A percentile compares a stretch with the other conserved stretches of the same genome.
Conservation (phyloP, 2,329 filamentous ascomycete species). For the Penicillium sp. region DNA sequence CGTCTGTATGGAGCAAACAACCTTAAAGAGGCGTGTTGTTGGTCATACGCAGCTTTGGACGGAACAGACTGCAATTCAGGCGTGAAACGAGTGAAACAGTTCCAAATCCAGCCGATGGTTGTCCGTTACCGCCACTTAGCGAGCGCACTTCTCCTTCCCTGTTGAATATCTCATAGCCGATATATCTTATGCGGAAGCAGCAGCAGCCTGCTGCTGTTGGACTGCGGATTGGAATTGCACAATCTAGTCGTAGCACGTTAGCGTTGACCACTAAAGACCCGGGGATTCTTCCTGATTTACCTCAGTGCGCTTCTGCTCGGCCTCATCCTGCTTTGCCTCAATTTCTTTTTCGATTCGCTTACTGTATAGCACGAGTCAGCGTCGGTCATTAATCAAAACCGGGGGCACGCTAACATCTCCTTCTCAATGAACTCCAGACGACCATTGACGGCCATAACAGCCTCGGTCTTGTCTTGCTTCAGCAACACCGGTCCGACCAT, state of each 20-base stretch:
- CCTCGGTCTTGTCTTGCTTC: slow-evolving; percentile 92
- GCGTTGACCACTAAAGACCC: neutral
- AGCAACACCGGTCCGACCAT: slow-evolving; percentile 87
- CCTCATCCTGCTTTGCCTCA: slow-evolving; percentile 62
- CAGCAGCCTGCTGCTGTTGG: slow-evolving; percentile 37
- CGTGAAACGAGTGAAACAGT: neutral
- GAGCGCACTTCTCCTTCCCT: neutral
- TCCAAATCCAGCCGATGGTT: neutral
- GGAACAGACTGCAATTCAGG: neutral
- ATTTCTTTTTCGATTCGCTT: slow-evolving; percentile 68
- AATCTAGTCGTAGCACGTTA: slow-evolving; percentile 31
- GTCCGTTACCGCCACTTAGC: neutral
- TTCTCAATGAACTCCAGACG: slow-evolving; percentile 89
- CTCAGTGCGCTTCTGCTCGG: slow-evolving; percentile 65
- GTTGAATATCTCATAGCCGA: neutral
- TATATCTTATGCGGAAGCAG: slow-evolving; percentile 32
- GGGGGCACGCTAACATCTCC: slow-evolving; percentile 69
- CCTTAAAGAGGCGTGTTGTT: neutral
- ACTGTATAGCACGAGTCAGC: slow-evolving; percentile 40
- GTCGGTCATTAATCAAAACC: neutral
- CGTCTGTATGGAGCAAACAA: neutral
- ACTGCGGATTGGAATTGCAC: slow-evolving; percentile 41
- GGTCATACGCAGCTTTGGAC: neutral
- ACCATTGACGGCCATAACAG: slow-evolving; percentile 85
- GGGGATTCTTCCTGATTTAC: slow-evolving; percentile 40